Evolutionary conservation across 768 basidiomycete species (phyloP), one percentile per base, ranked within the genome.

Genomic region (Termitomyces sp.): DNA sequence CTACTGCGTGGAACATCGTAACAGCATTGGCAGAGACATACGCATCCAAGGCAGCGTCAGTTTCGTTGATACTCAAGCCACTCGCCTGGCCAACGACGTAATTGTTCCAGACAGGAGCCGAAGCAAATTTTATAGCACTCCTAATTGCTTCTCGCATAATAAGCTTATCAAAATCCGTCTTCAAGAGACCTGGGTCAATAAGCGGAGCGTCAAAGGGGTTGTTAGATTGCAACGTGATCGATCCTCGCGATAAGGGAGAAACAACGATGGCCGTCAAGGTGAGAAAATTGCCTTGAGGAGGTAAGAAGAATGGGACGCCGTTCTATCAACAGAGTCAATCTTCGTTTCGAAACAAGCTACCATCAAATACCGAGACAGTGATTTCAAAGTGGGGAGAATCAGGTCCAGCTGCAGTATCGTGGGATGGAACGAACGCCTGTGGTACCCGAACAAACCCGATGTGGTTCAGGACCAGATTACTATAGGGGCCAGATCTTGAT

Each of bases 121-220:
- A 40, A 5, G 63, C 21, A 50, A 71, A 65, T 14, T 40, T 51
- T 19, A 53, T 37, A 6, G 53, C 62, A 21, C 55, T 53, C 48
- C 63, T 62, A 51, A 69, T 57, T 5, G 59, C 69, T 27, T 67
- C 51, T 5, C 53, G 54, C 59, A 69, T 68, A n/a, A 53, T 57
- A 12, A 56, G 54, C 19, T 62, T 54, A 47, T 69, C 70, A 48
- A 62, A 62, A 11, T 34, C 53, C 12, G 54, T 51, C 31, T 47
- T 62, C 19, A 76, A 70, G 67, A 79, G 75, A 54, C 74, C 74
- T 1, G 79, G 77, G 63, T 83, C 75, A 65, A 83, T 79, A 14
- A 68, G 48, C 1, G 80, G 80, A 32, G 67, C 43, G 34, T 68
- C 71, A 67, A 81, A 81, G n/a, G 78, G 70, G 60, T 73, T 65